phyloP scores from a whole-genome alignment of 306 rosid species.

The Quercus gilva region DNA sequence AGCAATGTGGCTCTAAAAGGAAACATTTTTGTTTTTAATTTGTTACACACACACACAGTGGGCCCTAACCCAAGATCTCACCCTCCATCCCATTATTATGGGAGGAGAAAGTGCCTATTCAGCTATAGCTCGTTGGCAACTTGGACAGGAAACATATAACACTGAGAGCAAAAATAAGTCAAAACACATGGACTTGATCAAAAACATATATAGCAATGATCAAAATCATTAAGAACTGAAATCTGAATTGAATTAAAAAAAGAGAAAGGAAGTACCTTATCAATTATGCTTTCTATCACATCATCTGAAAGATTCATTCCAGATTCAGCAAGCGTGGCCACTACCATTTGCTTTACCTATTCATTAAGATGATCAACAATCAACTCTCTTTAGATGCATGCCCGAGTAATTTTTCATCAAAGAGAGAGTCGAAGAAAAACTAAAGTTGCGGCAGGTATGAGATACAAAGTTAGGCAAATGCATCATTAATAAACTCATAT shows the following conservation, averaged over 20 bases:
- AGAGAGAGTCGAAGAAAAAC: neutral
- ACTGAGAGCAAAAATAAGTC: conserved; percentile 1
- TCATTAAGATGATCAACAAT: conserved; percentile 11
- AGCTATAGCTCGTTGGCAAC: neutral
- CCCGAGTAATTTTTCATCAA: neutral
- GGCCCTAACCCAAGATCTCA: no score
- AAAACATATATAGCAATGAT: neutral
- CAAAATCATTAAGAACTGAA: neutral
- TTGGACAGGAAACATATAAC: neutral
- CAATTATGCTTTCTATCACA: conserved; percentile 63
- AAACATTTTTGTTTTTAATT: no score
- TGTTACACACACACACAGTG: no score
- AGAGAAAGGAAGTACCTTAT: conserved; percentile 53
- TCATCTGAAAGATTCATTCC: conserved; percentile 78
- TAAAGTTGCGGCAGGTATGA: neutral
- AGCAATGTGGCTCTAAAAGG: neutral
- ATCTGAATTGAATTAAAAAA: conserved; percentile 18
- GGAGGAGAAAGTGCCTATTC: no score
- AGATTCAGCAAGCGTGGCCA: conserved; percentile 82
- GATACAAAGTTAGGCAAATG: neutral
- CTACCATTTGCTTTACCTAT: conserved; percentile 85
- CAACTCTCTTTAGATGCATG: neutral
- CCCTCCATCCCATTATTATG: no score
- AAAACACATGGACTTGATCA: conserved; percentile 7
- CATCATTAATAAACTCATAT: neutral